phyloP scores from a whole-genome alignment of 192 early-diverging fungal genomes.

The Coemansia umbellata region DNA sequence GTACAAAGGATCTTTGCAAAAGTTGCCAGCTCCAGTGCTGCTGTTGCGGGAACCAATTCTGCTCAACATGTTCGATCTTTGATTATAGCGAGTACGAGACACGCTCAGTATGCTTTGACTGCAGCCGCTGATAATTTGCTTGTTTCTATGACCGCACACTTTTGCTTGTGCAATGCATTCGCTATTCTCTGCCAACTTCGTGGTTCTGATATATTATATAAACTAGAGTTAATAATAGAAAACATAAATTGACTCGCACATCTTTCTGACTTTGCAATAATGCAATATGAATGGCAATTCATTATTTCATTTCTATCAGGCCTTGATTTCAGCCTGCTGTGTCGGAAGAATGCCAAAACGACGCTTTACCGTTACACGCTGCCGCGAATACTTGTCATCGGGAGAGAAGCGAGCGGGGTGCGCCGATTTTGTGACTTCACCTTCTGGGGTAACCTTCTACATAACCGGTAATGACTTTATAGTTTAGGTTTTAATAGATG shows the following conservation, averaged over 20 bases:
- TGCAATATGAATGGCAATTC: too few relatives aligned
- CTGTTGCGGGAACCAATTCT: constrained; percentile 33
- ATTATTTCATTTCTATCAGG: constrained; percentile 7
- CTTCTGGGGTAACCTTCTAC: constrained; percentile 77
- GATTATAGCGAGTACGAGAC: constrained; percentile 44
- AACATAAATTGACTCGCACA: too few relatives aligned
- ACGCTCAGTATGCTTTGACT: constrained; percentile 43
- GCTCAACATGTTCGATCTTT: constrained; percentile 34
- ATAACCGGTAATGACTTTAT: too few relatives aligned
- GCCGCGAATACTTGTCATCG: constrained; percentile 98
- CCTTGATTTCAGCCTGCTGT: constrained; percentile 54
- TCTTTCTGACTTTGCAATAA: too few relatives aligned
- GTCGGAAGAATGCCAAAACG: constrained; percentile 84
- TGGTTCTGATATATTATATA: too few relatives aligned
- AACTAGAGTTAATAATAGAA: too few relatives aligned
- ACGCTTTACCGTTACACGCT: constrained; percentile 95
- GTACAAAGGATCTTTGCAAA: constrained; percentile 18
- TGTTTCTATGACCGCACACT: background rate
- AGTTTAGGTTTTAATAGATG: too few relatives aligned
- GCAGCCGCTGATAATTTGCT: constrained; percentile 10
- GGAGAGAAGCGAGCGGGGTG: constrained; percentile 99
- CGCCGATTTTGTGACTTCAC: constrained; percentile 90
- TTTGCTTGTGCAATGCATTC: too few relatives aligned
- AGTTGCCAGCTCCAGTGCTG: constrained; percentile 29
- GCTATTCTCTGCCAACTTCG: too few relatives aligned